These are phyloP conservation scores for Leptographium wingfieldii DNA, from an alignment of 2,329 filamentous ascomycete genomes.

Conservation along the genomic window DNA sequence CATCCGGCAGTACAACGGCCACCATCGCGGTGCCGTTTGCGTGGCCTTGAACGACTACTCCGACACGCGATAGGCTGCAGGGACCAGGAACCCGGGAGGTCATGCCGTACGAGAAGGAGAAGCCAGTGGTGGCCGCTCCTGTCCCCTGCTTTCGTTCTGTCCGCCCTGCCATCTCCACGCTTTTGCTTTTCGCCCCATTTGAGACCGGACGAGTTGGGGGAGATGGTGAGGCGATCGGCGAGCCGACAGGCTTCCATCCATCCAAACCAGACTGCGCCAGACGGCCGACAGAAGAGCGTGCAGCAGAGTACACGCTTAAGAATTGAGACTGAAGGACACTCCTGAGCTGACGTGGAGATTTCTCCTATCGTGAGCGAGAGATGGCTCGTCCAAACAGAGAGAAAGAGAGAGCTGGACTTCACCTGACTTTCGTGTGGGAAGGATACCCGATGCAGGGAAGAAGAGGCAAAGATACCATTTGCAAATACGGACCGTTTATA, in stretches of 20 bases:
- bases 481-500: not conserved
- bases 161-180: not conserved
- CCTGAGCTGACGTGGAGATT: not conserved
- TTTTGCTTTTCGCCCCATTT: not conserved
- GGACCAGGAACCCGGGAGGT: not conserved
- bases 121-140: too few relatives aligned
- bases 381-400: not conserved
- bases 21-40: conserved; percentile 83
- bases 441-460: not conserved
- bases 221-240: not conserved
- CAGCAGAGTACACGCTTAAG: not conserved
- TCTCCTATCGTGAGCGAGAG: not conserved
- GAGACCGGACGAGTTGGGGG: not conserved
- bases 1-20: conserved; percentile 89
- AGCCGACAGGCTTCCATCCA: not conserved
- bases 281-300: not conserved
- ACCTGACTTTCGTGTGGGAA: not conserved
- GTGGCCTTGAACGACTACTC: conserved; percentile 85
- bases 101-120: not conserved
- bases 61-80: conserved; percentile 29
- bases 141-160: not conserved
- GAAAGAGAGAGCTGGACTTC: not conserved
- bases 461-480: not conserved
- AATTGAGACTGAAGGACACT: not conserved
- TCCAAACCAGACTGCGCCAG: not conserved